Evolutionary conservation across 2,329 filamentous ascomycete species (phyloP).

Genomic region (Zelopaecilomyces penicillatus): DNA sequence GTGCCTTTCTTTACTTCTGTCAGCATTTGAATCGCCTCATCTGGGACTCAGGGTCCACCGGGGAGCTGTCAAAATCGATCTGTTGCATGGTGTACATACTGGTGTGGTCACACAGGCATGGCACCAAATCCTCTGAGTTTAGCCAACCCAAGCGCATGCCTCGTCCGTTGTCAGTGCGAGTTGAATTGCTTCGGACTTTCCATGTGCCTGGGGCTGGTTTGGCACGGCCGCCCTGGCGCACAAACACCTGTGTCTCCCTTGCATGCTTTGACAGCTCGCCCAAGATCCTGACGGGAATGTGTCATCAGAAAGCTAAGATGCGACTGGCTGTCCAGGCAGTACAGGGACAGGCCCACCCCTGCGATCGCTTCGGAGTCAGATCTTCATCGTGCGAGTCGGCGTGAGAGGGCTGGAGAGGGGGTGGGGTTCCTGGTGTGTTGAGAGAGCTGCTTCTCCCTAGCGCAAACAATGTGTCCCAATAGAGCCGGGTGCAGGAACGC

Average conservation of each 20-base stretch:
- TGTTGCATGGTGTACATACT: constrained; percentile 3
- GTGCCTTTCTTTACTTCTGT: too few relatives aligned
- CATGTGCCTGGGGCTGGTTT: too few relatives aligned
- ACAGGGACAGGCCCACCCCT: too few relatives aligned
- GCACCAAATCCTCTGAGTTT: background rate
- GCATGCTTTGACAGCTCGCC: constrained; percentile 3
- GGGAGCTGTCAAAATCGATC: constrained; percentile 10
- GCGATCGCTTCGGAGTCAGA: constrained; percentile 10
- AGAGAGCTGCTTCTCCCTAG: background rate
- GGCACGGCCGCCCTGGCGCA: background rate
- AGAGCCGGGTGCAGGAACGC: background rate
- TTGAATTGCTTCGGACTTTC: too few relatives aligned
- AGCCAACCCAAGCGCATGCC: too few relatives aligned
- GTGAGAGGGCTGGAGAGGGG: constrained; percentile 4
- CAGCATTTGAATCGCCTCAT: background rate
- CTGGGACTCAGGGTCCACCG: constrained; percentile 6
- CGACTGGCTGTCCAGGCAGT: too few relatives aligned
- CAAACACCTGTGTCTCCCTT: background rate
- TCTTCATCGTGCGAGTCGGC: constrained; percentile 5
- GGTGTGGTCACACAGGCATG: constrained; percentile 2
- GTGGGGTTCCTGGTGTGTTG: background rate
- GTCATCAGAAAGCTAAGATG: constrained; percentile 2
- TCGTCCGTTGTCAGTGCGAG: too few relatives aligned
- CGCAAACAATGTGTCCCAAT: background rate
- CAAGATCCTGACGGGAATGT: background rate